Percentiles rank a stretch among this genome's conserved stretches.
These are phyloP conservation scores for Saccharomycopsis javanensis DNA, from an alignment of 805 yeast genomes.

Conservation along the genomic window DNA sequence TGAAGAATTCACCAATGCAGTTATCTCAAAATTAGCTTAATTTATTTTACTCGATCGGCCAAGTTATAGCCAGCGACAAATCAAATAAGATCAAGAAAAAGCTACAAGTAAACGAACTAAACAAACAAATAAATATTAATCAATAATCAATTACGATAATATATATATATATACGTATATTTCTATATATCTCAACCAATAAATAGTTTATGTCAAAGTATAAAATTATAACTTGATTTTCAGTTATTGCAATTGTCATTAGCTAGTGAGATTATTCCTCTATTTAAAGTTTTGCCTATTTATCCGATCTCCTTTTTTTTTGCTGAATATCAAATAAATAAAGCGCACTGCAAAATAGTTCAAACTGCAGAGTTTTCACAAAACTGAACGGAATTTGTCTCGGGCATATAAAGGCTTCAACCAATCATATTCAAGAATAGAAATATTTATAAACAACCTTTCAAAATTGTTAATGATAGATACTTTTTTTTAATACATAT, in stretches of 20 bases:
- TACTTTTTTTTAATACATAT: too few species aligned
- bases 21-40: neutral
- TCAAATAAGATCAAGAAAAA: neutral
- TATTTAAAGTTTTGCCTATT: neutral
- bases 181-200: neutral
- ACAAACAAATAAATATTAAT: neutral
- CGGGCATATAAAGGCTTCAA: neutral
- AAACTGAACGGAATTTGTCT: neutral
- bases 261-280: too few species aligned
- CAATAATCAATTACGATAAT: neutral
- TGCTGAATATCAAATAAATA: neutral
- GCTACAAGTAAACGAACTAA: neutral
- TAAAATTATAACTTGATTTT: neutral
- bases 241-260: too few species aligned
- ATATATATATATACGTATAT: neutral
- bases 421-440: neutral
- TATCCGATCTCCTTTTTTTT: neutral
- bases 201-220: conserved; percentile 2
- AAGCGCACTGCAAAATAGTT: neutral
- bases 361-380: neutral
- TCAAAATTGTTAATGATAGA: too few species aligned
- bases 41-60: neutral
- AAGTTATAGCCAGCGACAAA: neutral
- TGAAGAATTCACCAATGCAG: conserved; percentile 75
- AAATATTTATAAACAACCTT: too few species aligned